Conservation (phyloP, 495 filamentous ascomycete species). For the Saxophila tyrrhenica region DNA sequence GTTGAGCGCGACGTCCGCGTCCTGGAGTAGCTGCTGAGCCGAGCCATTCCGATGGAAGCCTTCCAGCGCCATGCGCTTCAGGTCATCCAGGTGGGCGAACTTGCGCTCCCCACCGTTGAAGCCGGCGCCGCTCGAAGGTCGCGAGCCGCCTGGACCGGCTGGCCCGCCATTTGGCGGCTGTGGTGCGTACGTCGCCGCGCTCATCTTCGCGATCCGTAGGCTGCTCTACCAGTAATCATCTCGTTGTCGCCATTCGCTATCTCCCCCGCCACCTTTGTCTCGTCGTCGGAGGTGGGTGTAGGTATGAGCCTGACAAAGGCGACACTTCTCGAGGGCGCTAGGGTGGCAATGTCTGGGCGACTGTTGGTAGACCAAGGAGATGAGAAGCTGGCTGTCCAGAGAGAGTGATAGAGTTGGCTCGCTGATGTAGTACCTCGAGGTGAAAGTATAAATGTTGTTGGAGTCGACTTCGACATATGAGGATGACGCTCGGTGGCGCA, state of each 20-base stretch:
- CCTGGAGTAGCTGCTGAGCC: conserved; percentile 2
- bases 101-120: conserved; percentile 1
- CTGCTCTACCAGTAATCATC: not conserved
- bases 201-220: conserved; percentile 8
- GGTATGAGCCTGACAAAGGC: too few species aligned
- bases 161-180: not conserved
- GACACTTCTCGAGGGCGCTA: too few species aligned
- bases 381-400: too few species aligned
- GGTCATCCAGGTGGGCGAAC: conserved; percentile 12
- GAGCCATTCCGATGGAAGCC: conserved; percentile 7
- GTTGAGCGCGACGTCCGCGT: conserved; percentile 6
- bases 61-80: conserved; percentile 2
- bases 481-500: too few species aligned
- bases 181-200: conserved; percentile 6
- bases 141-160: not conserved
- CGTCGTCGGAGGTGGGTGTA: not conserved
- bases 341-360: too few species aligned
- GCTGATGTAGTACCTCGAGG: too few species aligned
- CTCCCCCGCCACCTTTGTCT: too few species aligned
- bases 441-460: too few species aligned
- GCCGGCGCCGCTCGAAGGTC: conserved; percentile 1
- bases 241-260: not conserved
- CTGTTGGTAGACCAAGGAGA: too few species aligned
- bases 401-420: too few species aligned
- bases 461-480: too few species aligned